These are phyloP conservation scores for Cladosporium sp. DNA, from an alignment of 2,329 filamentous ascomycete species.

Conservation along the genomic window DNA sequence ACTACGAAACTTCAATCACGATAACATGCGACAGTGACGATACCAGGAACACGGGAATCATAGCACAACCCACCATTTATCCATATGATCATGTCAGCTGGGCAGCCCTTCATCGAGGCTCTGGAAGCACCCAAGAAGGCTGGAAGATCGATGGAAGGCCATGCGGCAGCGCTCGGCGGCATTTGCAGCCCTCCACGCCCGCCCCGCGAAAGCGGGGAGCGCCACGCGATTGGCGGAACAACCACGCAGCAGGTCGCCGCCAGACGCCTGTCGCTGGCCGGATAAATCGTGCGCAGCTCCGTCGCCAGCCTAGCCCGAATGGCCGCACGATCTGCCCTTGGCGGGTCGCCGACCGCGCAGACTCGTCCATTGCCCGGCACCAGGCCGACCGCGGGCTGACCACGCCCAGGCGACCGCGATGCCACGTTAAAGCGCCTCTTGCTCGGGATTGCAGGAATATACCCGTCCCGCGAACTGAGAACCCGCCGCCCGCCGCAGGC, in stretches of 20 bases:
- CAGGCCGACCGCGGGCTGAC: background rate
- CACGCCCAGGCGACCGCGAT: slow-evolving; percentile 1
- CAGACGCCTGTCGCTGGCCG: slow-evolving; percentile 6
- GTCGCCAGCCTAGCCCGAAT: slow-evolving; percentile 8
- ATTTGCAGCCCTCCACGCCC: background rate
- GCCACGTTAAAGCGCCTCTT: background rate
- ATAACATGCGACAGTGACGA: no score
- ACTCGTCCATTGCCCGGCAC: background rate
- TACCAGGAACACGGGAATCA: background rate
- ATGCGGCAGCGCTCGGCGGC: slow-evolving; percentile 2
- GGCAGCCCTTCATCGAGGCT: background rate
- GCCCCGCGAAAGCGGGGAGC: background rate
- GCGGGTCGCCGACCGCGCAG: background rate
- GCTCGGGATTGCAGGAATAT: slow-evolving; percentile 3
- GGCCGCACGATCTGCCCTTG: slow-evolving; percentile 10
- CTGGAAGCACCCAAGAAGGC: background rate
- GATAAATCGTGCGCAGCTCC: slow-evolving; percentile 9
- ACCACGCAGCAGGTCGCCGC: background rate
- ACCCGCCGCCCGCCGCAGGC: no score
- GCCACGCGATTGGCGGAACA: slow-evolving; percentile 9
- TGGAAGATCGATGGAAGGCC: slow-evolving; percentile 2
- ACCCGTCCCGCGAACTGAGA: background rate
- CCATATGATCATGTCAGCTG: slow-evolving; percentile 5
- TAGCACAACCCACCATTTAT: background rate
- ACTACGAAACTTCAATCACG: no score